Percentiles rank a stretch among this genome's conserved stretches.
Evolutionary conservation across 1,284 basidiomycete species (phyloP).

Genomic region (Anthracocystis panici-leucophaei): DNA sequence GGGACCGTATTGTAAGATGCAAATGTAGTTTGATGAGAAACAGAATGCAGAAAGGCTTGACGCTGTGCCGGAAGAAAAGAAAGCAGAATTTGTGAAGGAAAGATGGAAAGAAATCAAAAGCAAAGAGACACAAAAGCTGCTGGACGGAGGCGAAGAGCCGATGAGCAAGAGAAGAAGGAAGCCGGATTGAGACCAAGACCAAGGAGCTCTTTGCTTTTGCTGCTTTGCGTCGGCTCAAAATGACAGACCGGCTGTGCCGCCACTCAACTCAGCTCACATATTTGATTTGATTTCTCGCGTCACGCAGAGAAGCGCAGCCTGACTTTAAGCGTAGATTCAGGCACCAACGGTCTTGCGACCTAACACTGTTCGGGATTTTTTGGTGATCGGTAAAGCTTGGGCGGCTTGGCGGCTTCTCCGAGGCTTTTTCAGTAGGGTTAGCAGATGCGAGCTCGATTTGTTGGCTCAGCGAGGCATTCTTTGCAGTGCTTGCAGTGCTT

Average conservation of each 20-base stretch:
- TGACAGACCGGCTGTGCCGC: background rate
- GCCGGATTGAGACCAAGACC: background rate
- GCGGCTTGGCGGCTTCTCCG: constrained; percentile 10
- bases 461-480: background rate
- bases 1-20: constrained; percentile 15
- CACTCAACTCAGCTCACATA: background rate
- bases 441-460: background rate
- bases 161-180: constrained; percentile 19
- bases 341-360: background rate
- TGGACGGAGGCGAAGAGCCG: constrained; percentile 47
- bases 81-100: constrained; percentile 18
- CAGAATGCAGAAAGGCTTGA: constrained; percentile 9
- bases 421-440: too few species aligned
- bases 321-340: background rate
- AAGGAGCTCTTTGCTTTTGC: background rate
- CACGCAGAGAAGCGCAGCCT: constrained; percentile 3
- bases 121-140: constrained; percentile 25
- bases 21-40: constrained; percentile 30
- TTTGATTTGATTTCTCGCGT: too few species aligned
- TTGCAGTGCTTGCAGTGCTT: too few species aligned
- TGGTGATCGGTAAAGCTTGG: constrained; percentile 13
- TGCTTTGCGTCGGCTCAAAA: background rate
- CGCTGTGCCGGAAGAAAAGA: constrained; percentile 15
- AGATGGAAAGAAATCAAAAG: constrained; percentile 19
- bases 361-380: background rate